A percentile compares a stretch with the other conserved stretches of the same genome.
Evolutionary conservation across 2,329 filamentous ascomycete genomes (phyloP).

Genomic region (Sporothrix brasiliensis): DNA sequence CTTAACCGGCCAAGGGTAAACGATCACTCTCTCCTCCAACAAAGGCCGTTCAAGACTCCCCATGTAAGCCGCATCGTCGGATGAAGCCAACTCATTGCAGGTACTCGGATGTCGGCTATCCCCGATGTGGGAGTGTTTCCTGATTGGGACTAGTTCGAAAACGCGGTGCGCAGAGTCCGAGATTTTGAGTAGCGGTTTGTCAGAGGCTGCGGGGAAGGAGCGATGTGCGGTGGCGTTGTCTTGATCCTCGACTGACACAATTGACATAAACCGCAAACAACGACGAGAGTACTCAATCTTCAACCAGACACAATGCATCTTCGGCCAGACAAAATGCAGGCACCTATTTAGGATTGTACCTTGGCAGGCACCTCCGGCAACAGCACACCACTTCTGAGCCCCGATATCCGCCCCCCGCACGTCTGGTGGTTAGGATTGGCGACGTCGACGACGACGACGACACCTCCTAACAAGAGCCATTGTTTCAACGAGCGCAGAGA

Average conservation of each 20-base stretch:
- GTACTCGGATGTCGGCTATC: background rate
- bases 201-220: background rate
- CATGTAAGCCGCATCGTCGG: no score
- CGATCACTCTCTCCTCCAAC: no score
- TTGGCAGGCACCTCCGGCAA: slow-evolving; percentile 18
- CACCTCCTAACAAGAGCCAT: no score
- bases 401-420: slow-evolving; percentile 22
- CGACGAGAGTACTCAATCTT: background rate
- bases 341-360: slow-evolving; percentile 12
- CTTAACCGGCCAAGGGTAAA: no score
- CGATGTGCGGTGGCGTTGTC: background rate
- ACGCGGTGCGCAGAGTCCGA: slow-evolving; percentile 18
- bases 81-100: background rate
- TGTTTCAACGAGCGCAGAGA: background rate
- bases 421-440: background rate
- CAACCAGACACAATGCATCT: background rate
- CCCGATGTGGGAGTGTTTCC: slow-evolving; percentile 27
- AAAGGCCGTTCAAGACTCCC: no score
- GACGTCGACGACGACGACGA: background rate
- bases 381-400: slow-evolving; percentile 8
- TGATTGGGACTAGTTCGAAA: slow-evolving; percentile 19
- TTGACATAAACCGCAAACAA: slow-evolving; percentile 5
- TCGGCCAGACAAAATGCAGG: background rate
- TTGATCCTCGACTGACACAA: background rate
- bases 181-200: background rate